phyloP scores from a whole-genome alignment of 106 monocot species.

The Allium cepa region DNA sequence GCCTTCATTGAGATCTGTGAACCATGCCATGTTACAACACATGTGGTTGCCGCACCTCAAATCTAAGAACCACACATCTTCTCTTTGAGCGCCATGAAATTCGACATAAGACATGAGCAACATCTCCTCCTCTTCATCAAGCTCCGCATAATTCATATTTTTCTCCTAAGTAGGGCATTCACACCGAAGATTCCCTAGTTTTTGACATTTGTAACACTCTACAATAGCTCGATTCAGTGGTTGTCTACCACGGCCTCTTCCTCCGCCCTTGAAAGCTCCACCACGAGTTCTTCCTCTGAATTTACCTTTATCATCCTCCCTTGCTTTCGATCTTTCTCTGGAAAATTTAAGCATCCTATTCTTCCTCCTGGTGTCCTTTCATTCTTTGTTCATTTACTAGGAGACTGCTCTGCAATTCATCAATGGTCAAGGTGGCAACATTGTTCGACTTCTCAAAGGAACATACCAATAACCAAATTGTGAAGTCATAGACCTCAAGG shows the following conservation, averaged over 20 bases:
- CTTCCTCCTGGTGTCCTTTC: not conserved
- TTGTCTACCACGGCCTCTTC: not conserved
- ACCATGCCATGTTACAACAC: not conserved
- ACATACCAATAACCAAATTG: not conserved
- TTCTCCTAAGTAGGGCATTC: conserved; percentile 3
- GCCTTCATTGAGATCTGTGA: not conserved
- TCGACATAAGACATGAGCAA: not conserved
- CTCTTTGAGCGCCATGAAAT: not conserved
- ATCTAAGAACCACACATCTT: not conserved
- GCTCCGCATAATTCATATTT: not conserved
- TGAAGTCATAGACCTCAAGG: not conserved
- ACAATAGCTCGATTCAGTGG: not conserved
- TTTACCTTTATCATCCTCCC: too few relatives aligned
- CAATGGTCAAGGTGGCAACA: not conserved
- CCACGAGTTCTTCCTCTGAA: not conserved
- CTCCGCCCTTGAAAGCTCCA: not conserved
- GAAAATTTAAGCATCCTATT: not conserved
- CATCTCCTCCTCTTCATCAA: not conserved
- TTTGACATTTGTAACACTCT: not conserved
- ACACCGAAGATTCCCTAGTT: not conserved
- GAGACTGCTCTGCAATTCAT: not conserved
- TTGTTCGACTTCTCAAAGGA: not conserved
- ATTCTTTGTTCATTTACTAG: not conserved
- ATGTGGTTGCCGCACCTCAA: not conserved
- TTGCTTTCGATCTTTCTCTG: too few relatives aligned